Conservation (phyloP, 2,329 filamentous ascomycete genomes). For the Exophiala sp. region DNA sequence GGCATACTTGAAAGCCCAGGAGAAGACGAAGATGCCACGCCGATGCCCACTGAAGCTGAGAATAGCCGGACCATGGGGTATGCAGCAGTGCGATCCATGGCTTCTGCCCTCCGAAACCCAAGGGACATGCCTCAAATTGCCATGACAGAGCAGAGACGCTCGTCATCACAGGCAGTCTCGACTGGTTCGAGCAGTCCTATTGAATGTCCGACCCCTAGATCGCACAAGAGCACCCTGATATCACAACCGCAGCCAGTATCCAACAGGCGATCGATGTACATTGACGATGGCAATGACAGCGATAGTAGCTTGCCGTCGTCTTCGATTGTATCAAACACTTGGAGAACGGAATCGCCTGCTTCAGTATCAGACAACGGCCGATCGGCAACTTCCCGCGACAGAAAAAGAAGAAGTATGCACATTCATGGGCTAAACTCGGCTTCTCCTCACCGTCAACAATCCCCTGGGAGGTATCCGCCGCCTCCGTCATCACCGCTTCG, state of each 20-base stretch:
- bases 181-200: slow-evolving; percentile 85
- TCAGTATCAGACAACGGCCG: slow-evolving; percentile 69
- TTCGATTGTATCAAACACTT: slow-evolving; percentile 66
- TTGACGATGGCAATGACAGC: slow-evolving; percentile 81
- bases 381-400: slow-evolving; percentile 73
- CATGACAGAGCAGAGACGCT: slow-evolving; percentile 45
- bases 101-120: slow-evolving; percentile 53
- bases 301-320: slow-evolving; percentile 83
- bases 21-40: slow-evolving; percentile 16
- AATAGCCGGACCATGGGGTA: slow-evolving; percentile 16
- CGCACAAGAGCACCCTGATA: slow-evolving; percentile 63
- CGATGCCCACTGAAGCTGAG: slow-evolving; percentile 19
- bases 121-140: slow-evolving; percentile 47
- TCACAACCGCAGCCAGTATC: slow-evolving; percentile 58
- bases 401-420: slow-evolving; percentile 82
- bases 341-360: slow-evolving; percentile 82
- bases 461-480: slow-evolving; percentile 70
- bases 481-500: slow-evolving; percentile 84
- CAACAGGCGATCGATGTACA: slow-evolving; percentile 72
- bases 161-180: slow-evolving; percentile 66
- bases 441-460: slow-evolving; percentile 81
- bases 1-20: slow-evolving; percentile 16
- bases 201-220: slow-evolving; percentile 87
- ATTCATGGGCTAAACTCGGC: slow-evolving; percentile 65
- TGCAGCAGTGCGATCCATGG: slow-evolving; percentile 45